Conservation (phyloP, 345 rosid genomes). For the Arabidopsis suecica region DNA sequence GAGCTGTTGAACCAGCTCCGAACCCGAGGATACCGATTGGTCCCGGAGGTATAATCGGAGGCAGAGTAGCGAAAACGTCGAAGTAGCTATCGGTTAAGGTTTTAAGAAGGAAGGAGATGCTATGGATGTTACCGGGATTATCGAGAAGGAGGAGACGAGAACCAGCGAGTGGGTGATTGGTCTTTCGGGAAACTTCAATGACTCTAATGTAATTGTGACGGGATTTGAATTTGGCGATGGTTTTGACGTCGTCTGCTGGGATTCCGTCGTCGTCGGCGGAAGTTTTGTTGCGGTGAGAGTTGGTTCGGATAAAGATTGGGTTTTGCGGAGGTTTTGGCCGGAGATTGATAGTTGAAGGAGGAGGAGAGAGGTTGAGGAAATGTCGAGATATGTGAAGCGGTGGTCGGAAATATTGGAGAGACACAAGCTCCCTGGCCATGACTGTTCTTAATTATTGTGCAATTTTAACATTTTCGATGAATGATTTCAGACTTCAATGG, state of each 20-base stretch:
- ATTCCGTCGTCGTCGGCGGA: slow-evolving; percentile 58
- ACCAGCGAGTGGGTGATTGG: slow-evolving; percentile 72
- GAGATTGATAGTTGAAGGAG: slow-evolving; percentile 27
- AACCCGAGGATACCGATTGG: slow-evolving; percentile 83
- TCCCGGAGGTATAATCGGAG: slow-evolving; percentile 74
- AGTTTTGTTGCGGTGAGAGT: slow-evolving; percentile 28
- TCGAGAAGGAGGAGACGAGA: slow-evolving; percentile 77
- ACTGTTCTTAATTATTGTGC: not conserved
- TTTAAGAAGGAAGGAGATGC: slow-evolving; percentile 75
- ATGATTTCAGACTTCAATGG: not conserved
- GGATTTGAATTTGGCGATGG: slow-evolving; percentile 74
- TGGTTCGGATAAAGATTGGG: slow-evolving; percentile 34
- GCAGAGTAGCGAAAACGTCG: slow-evolving; percentile 84
- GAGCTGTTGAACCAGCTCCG: slow-evolving; percentile 84
- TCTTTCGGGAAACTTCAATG: slow-evolving; percentile 66
- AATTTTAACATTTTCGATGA: not conserved
- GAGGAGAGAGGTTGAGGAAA: slow-evolving; percentile 8
- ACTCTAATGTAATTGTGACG: slow-evolving; percentile 85
- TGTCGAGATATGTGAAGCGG: slow-evolving; percentile 25
- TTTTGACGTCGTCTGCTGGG: slow-evolving; percentile 68
- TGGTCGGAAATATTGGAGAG: slow-evolving; percentile 37
- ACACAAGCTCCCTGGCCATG: slow-evolving; percentile 33
- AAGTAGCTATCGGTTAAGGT: slow-evolving; percentile 75
- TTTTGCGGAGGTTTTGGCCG: slow-evolving; percentile 38
- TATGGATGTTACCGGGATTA: slow-evolving; percentile 89